A percentile compares a stretch with the other conserved stretches of the same genome.
Conservation (phyloP, 2,329 filamentous ascomycete species). For the Stagonosporopsis vannaccii region DNA sequence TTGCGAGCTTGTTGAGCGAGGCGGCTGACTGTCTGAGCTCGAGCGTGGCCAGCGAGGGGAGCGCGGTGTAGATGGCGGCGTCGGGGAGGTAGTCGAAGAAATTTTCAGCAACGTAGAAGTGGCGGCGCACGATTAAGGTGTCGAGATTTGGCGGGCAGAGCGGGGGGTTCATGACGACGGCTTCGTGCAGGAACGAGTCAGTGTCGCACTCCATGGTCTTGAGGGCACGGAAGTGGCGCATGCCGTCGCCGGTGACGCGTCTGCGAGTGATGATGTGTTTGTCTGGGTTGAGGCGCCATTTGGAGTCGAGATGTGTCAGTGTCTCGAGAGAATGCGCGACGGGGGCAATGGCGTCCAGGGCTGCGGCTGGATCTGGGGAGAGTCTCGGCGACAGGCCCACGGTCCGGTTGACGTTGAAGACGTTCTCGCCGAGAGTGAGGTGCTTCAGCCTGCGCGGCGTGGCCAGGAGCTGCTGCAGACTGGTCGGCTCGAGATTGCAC, state of each 20-base stretch:
- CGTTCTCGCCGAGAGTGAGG: conserved; percentile 46
- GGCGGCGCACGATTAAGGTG: conserved; percentile 36
- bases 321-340: conserved; percentile 44
- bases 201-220: conserved; percentile 40
- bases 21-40: conserved; percentile 38
- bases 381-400: conserved; percentile 24
- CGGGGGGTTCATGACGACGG: conserved; percentile 33
- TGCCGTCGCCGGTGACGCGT: conserved; percentile 32
- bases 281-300: conserved; percentile 24
- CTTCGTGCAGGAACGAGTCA: conserved; percentile 40
- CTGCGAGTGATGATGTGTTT: conserved; percentile 26
- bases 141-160: conserved; percentile 41
- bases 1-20: conserved; percentile 15
- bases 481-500: conserved; percentile 38
- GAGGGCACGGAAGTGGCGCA: conserved; percentile 43
- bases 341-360: conserved; percentile 35
- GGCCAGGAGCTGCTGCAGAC: conserved; percentile 34
- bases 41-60: conserved; percentile 36
- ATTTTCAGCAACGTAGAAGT: conserved; percentile 27
- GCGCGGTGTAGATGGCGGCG: conserved; percentile 31
- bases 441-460: conserved; percentile 40
- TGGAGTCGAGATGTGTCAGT: conserved; percentile 38
- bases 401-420: conserved; percentile 32
- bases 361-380: conserved; percentile 20
- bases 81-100: conserved; percentile 42